Evolutionary conservation across 345 rosid genomes (phyloP), one percentile per base, ranked within the genome.

Genomic region (Hibiscus mutabilis): DNA sequence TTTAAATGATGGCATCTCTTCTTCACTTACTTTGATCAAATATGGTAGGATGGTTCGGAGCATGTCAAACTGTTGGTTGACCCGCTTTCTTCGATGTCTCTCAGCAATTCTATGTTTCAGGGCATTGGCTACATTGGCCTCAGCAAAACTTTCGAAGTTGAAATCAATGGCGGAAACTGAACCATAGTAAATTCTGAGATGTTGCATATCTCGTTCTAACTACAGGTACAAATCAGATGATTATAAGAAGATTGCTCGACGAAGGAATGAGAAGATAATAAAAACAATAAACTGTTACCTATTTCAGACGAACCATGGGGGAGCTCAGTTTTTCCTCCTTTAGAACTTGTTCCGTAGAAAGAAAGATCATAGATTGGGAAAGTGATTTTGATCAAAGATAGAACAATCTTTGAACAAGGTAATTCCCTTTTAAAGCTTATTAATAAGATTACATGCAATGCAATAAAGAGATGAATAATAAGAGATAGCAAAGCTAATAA

Each of bases 21-120:
- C 3, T 21, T 64, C 21, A 72, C 88, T 70, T 83, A 88, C 96
- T 82, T 85, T 86, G 73, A 67, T 61, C 19, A 86, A 75, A 76
- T 85, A 79, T 8, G 90, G 93, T 62, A 88, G 83, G 72, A 81
- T 47, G 5, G 70, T 68, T 14, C 86, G 86, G 33, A 88, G 86
- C 35, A 73, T 51, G 24, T 82, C 81, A 67, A 71, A 85, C 11
- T 79, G 87, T 60, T 42, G 27, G 33, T 78, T 80, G 73, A 84
- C 83, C 13, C 87, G 75, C 31, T 27, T 37, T 74, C 93, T 15
- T 71, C 91, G 61, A 31, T 79, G 73, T 79, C 86, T 80, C 76
- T 88, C 93, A 16, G 90, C 84, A 19, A 74, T 77, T 15, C 72
- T 85, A 47, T 88, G 96, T 76, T 83, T 88, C 78, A 76, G 68